A percentile compares a stretch with the other conserved stretches of the same genome.
phyloP scores from a whole-genome alignment of 148 eudicot species.

The Beta vulgaris region DNA sequence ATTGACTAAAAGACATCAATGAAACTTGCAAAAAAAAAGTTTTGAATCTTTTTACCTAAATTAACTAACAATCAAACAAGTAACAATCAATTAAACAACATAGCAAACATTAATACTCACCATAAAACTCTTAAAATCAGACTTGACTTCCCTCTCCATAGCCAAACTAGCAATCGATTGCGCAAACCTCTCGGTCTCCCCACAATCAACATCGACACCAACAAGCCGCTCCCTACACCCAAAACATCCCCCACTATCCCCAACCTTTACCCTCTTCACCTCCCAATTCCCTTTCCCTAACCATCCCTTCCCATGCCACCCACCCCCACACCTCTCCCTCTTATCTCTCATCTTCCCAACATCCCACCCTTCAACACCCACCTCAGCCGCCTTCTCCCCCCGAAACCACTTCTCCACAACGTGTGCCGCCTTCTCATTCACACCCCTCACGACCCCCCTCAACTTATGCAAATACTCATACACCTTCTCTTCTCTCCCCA shows the following conservation, averaged over 20 bases:
- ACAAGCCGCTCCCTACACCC: slow-evolving; percentile 61
- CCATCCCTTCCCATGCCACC: slow-evolving; percentile 98
- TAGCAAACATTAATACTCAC: slow-evolving; percentile 32
- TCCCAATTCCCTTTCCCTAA: slow-evolving; percentile 74
- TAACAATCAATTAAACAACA: too few species aligned
- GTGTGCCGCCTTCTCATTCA: slow-evolving; percentile 46
- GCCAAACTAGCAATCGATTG: slow-evolving; percentile 79
- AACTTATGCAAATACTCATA: slow-evolving; percentile 85
- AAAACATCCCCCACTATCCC: slow-evolving; percentile 47
- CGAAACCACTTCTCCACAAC: slow-evolving; percentile 68
- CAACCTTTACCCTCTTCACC: slow-evolving; percentile 43
- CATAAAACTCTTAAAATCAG: slow-evolving; percentile 80
- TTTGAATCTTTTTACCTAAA: background rate
- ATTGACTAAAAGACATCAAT: background rate
- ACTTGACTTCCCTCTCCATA: slow-evolving; percentile 66
- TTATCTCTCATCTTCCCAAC: slow-evolving; percentile 46
- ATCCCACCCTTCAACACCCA: slow-evolving; percentile 53
- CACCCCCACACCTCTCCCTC: slow-evolving; percentile 68
- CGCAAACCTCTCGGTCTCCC: slow-evolving; percentile 78
- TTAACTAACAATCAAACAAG: background rate
- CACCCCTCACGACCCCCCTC: slow-evolving; percentile 54
- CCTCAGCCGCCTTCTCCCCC: slow-evolving; percentile 43
- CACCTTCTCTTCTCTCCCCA: slow-evolving; percentile 53
- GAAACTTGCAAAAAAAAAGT: background rate
- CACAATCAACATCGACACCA: slow-evolving; percentile 76